Base-by-base conservation (phyloP, 306 rosid species). In the Hippophae rhamnoides region DNA sequence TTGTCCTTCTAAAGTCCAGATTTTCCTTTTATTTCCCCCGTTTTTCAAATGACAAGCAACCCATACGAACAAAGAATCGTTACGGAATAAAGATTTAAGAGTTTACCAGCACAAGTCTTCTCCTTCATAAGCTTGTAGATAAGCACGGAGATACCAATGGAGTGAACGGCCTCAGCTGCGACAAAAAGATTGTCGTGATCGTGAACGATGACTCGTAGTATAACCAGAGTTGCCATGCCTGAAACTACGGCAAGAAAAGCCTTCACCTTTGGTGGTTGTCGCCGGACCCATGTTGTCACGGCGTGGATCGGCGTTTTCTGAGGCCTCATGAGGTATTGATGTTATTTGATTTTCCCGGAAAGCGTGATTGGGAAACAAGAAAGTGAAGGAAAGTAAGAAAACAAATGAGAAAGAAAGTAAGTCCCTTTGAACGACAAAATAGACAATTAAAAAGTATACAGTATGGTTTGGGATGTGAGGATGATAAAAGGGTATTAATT, bases 141-240 rank as follows among this genome's bases (percentile, higher is more conserved):
- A 57, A 89, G 95, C 26, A 89, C 86, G 12, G 79, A 78, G 54
- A 89, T 89, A 67, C 97, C 97, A 10, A 76, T 66, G 53, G 97
- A 86, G 74, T 89, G 97, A 5, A 89, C 95, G 13, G 93, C 93
- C 80, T 89, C 97, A 5, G 97, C 89, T 12, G 93, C 97, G 23
- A 86, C 95, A 56, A 89, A 89, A 52, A 89, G 95, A 69, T 86
- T 89, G 57, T 89, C 97, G 67, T 89, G 97, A 57, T 89, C 95
- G 74, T 82, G 95, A 45, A 89, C 97, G 40, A 89, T 72, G 77
- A 67, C 69, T 51, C 97, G 97, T 64, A 89, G 95, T 57, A 82
- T 43, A 50, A 76, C 93, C 54, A 89, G 72, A 59, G 97, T 84
- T 43, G 85, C 78, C 95, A 89, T 86, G 52, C 97, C 92, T 13